Conservation (phyloP, 1,139 yeast genomes). For the Hyphopichia wangnamkhiaoensis region DNA sequence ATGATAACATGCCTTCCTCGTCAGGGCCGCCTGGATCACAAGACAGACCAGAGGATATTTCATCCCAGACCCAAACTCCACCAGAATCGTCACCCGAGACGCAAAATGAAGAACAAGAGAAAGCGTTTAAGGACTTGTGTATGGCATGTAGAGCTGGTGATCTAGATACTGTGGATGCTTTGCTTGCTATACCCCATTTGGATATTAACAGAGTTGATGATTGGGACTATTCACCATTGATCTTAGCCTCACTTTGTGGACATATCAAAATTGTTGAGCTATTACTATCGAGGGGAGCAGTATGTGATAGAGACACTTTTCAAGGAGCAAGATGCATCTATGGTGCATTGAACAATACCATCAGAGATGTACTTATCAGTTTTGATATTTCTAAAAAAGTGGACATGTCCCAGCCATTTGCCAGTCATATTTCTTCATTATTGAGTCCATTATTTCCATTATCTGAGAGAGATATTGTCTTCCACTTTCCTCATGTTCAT, state of each 20-base stretch:
- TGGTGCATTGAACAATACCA: slow-evolving; percentile 71
- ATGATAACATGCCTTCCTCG: slow-evolving; percentile 8
- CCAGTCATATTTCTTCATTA: slow-evolving; percentile 62
- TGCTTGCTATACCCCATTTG: slow-evolving; percentile 53
- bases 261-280: slow-evolving; percentile 62
- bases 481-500: slow-evolving; percentile 24
- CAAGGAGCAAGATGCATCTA: slow-evolving; percentile 80
- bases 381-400: slow-evolving; percentile 71
- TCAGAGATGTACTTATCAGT: slow-evolving; percentile 56
- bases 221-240: slow-evolving; percentile 75
- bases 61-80: slow-evolving; percentile 2
- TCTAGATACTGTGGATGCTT: slow-evolving; percentile 57
- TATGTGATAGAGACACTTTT: slow-evolving; percentile 75
- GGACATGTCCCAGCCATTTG: slow-evolving; percentile 73
- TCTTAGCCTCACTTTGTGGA: slow-evolving; percentile 74
- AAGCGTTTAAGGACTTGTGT: slow-evolving; percentile 49
- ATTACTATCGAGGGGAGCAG: slow-evolving; percentile 64
- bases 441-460: slow-evolving; percentile 29
- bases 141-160: slow-evolving; percentile 73
- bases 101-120: slow-evolving; percentile 1
- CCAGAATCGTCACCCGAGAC: neutral
- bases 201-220: slow-evolving; percentile 66
- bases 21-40: too few species aligned
- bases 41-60: too few species aligned
- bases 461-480: slow-evolving; percentile 38